phyloP scores from a whole-genome alignment of 2,329 filamentous ascomycete genomes.

The Penicillium sp. region DNA sequence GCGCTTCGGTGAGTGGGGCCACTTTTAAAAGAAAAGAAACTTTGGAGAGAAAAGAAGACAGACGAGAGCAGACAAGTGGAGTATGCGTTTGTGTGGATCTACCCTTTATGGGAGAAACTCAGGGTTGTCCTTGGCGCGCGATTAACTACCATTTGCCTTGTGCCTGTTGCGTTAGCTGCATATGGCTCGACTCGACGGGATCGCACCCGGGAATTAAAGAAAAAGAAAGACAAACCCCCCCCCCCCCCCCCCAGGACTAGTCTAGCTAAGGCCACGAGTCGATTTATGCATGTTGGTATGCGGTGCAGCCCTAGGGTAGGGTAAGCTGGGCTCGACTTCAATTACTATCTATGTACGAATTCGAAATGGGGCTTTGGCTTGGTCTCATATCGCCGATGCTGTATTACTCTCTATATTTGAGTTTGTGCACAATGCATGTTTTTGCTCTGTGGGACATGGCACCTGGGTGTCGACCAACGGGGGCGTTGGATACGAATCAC shows the following conservation, averaged over 20 bases:
- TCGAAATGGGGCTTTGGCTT: slow-evolving; percentile 3
- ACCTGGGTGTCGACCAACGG: background rate
- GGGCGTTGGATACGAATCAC: background rate
- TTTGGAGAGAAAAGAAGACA: background rate
- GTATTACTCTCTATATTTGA: slow-evolving; percentile 2
- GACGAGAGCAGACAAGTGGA: slow-evolving; percentile 1
- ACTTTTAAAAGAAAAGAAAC: background rate
- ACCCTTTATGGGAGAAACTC: background rate
- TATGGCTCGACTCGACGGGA: background rate
- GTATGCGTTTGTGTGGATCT: slow-evolving; percentile 8
- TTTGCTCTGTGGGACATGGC: background rate
- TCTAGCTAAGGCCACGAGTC: slow-evolving; percentile 1
- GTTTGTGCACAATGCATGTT: background rate
- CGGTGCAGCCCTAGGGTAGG: slow-evolving; percentile 5
- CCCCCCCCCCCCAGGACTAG: background rate
- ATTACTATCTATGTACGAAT: background rate
- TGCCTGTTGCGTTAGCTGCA: background rate
- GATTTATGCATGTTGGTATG: background rate
- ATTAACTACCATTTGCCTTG: background rate
- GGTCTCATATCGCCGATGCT: background rate
- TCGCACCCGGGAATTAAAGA: background rate
- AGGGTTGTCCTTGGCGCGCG: slow-evolving; percentile 1
- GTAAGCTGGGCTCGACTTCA: background rate
- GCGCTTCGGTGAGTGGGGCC: slow-evolving; percentile 1
- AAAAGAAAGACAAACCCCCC: too few species aligned